These are phyloP conservation scores for Thielaviopsis ethacetica DNA, from an alignment of 2,329 filamentous ascomycete species.

Conservation along the genomic window DNA sequence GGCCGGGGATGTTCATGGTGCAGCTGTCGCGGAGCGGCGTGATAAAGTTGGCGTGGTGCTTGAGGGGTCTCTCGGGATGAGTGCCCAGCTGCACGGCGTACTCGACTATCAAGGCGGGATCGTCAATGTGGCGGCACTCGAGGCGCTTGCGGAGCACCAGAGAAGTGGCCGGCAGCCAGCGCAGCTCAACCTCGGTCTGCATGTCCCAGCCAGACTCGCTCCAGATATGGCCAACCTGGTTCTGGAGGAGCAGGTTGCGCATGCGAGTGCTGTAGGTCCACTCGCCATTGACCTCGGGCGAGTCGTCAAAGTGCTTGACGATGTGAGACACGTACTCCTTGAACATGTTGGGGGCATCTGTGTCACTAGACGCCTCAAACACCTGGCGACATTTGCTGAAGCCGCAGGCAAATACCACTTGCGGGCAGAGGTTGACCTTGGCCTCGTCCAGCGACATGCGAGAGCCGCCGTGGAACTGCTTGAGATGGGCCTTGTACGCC, in stretches of 20 bases:
- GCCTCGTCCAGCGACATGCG: conserved; percentile 26
- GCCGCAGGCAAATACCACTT: conserved; percentile 32
- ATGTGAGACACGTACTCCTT: conserved; percentile 31
- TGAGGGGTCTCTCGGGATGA: conserved; percentile 14
- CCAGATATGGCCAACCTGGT: conserved; percentile 23
- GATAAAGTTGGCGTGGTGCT: conserved; percentile 20
- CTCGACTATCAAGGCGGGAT: conserved; percentile 23
- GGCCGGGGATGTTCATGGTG: conserved; percentile 20
- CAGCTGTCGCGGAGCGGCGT: conserved; percentile 23
- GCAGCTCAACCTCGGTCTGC: conserved; percentile 19
- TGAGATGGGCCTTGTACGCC: conserved; percentile 31
- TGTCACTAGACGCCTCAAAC: conserved; percentile 26
- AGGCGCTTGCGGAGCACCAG: conserved; percentile 27
- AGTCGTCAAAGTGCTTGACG: conserved; percentile 30
- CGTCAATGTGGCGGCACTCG: conserved; percentile 28
- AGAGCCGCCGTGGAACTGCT: conserved; percentile 26
- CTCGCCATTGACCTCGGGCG: conserved; percentile 20
- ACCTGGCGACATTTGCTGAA: conserved; percentile 28
- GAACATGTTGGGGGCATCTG: conserved; percentile 23
- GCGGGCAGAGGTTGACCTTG: conserved; percentile 27
- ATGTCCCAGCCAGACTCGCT: conserved; percentile 21
- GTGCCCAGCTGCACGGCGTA: conserved; percentile 25
- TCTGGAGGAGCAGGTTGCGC: conserved; percentile 28
- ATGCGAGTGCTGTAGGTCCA: conserved; percentile 30
- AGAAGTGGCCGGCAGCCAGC: conserved; percentile 27